Conservation (phyloP, 2,329 filamentous ascomycete genomes). For the Calonectria naviculata region DNA sequence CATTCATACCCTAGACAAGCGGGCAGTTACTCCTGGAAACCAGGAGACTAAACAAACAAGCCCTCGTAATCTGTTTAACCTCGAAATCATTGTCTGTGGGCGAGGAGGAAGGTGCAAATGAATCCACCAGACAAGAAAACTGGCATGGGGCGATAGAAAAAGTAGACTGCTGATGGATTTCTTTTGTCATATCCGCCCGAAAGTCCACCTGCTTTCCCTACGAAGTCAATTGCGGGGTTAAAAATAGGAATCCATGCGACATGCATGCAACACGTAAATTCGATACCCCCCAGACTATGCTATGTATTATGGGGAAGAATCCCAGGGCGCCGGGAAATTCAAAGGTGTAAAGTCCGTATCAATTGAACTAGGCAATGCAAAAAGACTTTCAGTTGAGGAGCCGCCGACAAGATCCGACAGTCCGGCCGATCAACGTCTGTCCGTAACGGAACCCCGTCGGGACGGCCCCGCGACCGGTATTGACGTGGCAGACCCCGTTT, state of each 20-base stretch:
- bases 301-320: background rate
- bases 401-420: background rate
- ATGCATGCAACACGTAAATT: background rate
- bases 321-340: background rate
- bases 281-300: background rate
- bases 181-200: background rate
- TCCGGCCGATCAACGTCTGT: background rate
- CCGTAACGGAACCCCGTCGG: constrained; percentile 9
- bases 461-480: background rate
- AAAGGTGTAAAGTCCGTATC: background rate
- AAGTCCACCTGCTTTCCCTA: background rate
- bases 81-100: background rate
- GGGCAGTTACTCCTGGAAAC: background rate
- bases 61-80: background rate
- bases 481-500: background rate
- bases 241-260: constrained; percentile 8
- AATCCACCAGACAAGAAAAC: background rate
- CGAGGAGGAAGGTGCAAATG: background rate
- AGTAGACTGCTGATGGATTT: background rate
- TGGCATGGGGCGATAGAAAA: background rate
- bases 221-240: background rate
- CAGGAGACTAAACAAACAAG: background rate
- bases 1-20: constrained; percentile 1
- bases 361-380: background rate
- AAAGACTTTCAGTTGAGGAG: background rate